A percentile compares a stretch with the other conserved stretches of the same genome.
These are phyloP conservation scores for Xerocomellus dryophilus DNA, from an alignment of 768 basidiomycete species.

Conservation along the genomic window DNA sequence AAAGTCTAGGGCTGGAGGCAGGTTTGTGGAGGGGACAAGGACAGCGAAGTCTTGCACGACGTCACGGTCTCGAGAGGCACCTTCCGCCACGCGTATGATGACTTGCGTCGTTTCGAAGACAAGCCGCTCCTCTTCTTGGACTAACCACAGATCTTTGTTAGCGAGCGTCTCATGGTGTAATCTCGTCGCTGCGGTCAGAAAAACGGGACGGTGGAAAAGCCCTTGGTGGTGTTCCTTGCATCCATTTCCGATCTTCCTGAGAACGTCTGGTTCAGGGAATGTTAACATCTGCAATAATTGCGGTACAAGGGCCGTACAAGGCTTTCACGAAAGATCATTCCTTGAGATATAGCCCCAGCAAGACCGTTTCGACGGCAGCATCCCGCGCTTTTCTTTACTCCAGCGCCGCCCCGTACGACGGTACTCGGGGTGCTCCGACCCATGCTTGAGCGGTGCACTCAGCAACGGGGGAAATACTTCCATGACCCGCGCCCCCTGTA, in stretches of 20 bases:
- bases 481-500: background rate
- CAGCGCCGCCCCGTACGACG: constrained; percentile 11
- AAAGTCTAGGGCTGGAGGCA: constrained; percentile 13
- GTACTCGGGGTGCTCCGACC: constrained; percentile 19
- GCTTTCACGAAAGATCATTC: constrained; percentile 21
- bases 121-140: constrained; percentile 17
- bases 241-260: background rate
- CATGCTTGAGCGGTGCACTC: constrained; percentile 10
- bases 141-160: constrained; percentile 15
- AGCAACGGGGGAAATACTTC: background rate
- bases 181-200: background rate
- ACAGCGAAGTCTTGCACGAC: constrained; percentile 13
- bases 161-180: background rate
- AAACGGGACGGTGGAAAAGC: background rate
- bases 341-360: constrained; percentile 16
- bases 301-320: background rate
- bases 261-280: background rate
- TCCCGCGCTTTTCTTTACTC: constrained; percentile 15
- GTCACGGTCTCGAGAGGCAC: background rate
- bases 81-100: background rate
- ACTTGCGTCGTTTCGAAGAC: constrained; percentile 17
- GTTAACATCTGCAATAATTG: background rate
- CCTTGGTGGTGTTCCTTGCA: background rate
- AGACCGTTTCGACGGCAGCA: constrained; percentile 5
- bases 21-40: constrained; percentile 22